These are phyloP conservation scores for Blastocystis sp. DNA, from an alignment of 352 stramenopile genomes.

Conservation along the genomic window DNA sequence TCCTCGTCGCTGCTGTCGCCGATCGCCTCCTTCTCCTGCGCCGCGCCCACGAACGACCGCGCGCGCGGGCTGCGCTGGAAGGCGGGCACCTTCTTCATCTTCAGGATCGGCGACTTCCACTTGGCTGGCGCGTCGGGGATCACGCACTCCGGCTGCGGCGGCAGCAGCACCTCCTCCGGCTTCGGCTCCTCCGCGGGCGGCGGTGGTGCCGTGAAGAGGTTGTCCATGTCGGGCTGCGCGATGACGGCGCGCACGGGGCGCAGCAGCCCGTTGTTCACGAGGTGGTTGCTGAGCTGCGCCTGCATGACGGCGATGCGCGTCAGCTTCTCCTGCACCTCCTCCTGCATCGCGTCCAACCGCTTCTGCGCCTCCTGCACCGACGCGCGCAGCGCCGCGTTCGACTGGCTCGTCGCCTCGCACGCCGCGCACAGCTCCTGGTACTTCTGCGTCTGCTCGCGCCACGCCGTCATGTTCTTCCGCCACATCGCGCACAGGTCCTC, in stretches of 20 bases:
- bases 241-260: slow-evolving; percentile 17
- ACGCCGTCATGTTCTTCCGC: slow-evolving; percentile 17
- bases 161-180: slow-evolving; percentile 3
- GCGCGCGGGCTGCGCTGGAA: background rate
- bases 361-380: background rate
- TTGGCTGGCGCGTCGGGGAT: background rate
- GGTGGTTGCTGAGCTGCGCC: slow-evolving; percentile 30
- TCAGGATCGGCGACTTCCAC: background rate
- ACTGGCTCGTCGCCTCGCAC: background rate
- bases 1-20: background rate
- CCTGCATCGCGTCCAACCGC: slow-evolving; percentile 27
- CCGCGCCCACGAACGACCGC: background rate
- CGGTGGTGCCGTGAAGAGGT: slow-evolving; percentile 6
- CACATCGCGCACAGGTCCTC: background rate
- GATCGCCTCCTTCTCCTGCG: background rate
- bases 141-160: background rate
- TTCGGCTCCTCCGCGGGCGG: background rate
- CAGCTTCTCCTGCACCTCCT: background rate
- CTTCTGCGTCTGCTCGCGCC: background rate
- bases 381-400: slow-evolving; percentile 19
- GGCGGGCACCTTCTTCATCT: background rate
- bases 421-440: background rate
- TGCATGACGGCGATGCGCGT: slow-evolving; percentile 8
- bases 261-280: slow-evolving; percentile 23
- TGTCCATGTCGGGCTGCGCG: background rate